Conservation (phyloP, 1,284 basidiomycete genomes). For the Ganoderma leucocontextum region DNA sequence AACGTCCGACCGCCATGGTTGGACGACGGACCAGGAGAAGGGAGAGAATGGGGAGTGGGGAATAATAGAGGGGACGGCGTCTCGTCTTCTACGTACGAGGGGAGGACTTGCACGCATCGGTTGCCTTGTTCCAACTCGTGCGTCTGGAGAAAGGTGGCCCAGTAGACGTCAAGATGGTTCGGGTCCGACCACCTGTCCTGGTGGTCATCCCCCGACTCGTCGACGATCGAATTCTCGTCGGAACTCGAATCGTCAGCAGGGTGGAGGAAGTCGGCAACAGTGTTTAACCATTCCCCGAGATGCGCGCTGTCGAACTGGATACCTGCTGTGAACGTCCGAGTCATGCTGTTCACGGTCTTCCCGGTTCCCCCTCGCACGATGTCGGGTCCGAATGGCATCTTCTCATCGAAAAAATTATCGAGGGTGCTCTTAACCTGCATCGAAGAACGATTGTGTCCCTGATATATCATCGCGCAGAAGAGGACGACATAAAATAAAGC, state of each 20-base stretch:
- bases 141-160: slow-evolving; percentile 16
- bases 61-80: background rate
- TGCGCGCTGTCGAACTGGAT: background rate
- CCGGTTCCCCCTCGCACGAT: background rate
- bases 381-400: background rate
- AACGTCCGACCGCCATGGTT: background rate
- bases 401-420: slow-evolving; percentile 3
- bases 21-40: background rate
- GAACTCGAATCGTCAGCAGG: background rate
- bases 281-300: slow-evolving; percentile 9
- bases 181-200: slow-evolving; percentile 8
- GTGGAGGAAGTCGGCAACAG: slow-evolving; percentile 5
- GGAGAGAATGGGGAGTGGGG: background rate
- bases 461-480: slow-evolving; percentile 6
- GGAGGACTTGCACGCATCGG: slow-evolving; percentile 4
- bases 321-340: background rate
- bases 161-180: slow-evolving; percentile 16
- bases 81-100: background rate
- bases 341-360: background rate
- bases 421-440: background rate
- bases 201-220: background rate
- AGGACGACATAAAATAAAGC: slow-evolving; percentile 19
- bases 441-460: background rate
- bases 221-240: background rate
- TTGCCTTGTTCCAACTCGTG: slow-evolving; percentile 12